A percentile compares a stretch with the other conserved stretches of the same genome.
phyloP scores from a whole-genome alignment of 345 rosid species.

The Boechera retrofracta region DNA sequence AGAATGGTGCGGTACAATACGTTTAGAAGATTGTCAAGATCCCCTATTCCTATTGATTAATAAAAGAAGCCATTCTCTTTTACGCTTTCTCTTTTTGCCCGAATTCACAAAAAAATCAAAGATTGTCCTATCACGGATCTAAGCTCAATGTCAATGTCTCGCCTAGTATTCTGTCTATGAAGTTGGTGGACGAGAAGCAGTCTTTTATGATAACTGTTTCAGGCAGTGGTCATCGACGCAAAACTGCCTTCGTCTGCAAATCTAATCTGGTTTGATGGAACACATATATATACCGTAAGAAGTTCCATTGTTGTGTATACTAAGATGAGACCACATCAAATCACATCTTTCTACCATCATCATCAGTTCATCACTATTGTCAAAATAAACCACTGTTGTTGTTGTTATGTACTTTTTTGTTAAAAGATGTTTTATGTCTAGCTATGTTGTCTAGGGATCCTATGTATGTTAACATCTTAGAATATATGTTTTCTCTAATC shows the following conservation, averaged over 20 bases:
- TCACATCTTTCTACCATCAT: too few species aligned
- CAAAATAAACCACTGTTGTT: too few species aligned
- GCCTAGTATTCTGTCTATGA: constrained; percentile 48
- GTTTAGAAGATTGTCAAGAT: too few species aligned
- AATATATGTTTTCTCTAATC: too few species aligned
- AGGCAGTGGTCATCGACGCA: neutral
- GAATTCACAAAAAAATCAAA: constrained; percentile 51
- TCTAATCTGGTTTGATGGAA: constrained; percentile 46
- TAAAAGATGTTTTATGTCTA: too few species aligned
- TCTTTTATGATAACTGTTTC: constrained; percentile 47
- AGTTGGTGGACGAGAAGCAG: constrained; percentile 43
- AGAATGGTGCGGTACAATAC: too few species aligned
- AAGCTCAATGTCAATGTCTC: constrained; percentile 30
- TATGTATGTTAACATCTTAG: too few species aligned
- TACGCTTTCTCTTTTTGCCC: neutral
- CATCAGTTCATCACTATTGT: neutral
- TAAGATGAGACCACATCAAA: neutral
- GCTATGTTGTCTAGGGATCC: too few species aligned
- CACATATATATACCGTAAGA: constrained; percentile 32
- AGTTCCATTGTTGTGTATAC: constrained; percentile 40
- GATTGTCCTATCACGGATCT: neutral
- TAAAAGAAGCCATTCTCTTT: too few species aligned
- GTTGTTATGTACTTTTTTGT: too few species aligned
- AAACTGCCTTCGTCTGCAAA: neutral
- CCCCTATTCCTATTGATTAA: too few species aligned